Conservation (phyloP, 352 stramenopile genomes). For the Globisporangium radiosum region DNA sequence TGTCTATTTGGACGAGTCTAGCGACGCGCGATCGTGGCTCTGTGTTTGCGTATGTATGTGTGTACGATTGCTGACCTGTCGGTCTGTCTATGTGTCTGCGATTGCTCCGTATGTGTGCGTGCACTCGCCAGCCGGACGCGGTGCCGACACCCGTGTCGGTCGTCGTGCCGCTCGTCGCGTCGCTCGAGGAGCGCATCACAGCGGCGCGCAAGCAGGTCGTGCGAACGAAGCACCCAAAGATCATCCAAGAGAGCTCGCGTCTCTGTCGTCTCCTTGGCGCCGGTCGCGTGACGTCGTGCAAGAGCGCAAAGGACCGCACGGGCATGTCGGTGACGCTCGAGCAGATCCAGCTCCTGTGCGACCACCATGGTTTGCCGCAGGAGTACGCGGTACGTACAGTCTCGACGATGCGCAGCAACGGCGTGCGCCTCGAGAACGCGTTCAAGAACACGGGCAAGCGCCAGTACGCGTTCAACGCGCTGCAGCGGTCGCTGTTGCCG, state of each 20-base stretch:
- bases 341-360: conserved; percentile 62
- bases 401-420: conserved; percentile 73
- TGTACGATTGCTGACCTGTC: neutral
- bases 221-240: conserved; percentile 72
- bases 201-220: conserved; percentile 59
- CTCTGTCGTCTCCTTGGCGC: conserved; percentile 82
- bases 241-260: conserved; percentile 59
- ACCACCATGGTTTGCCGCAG: conserved; percentile 50
- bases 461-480: conserved; percentile 67
- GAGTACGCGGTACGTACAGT: conserved; percentile 58
- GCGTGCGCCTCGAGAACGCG: conserved; percentile 58
- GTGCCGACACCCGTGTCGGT: conserved; percentile 39
- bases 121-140: conserved; percentile 23
- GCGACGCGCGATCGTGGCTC: neutral
- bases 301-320: conserved; percentile 94
- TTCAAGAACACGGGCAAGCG: conserved; percentile 77
- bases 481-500: conserved; percentile 69
- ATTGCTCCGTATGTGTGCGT: conserved; percentile 2
- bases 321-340: conserved; percentile 95
- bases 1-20: neutral
- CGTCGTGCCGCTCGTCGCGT: conserved; percentile 33
- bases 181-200: conserved; percentile 45
- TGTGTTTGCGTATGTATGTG: no score
- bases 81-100: neutral
- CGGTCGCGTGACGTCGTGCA: conserved; percentile 91